Evolutionary conservation across 345 rosid species (phyloP), one percentile per base, ranked within the genome.

Genomic region (Moricandia arvensis): DNA sequence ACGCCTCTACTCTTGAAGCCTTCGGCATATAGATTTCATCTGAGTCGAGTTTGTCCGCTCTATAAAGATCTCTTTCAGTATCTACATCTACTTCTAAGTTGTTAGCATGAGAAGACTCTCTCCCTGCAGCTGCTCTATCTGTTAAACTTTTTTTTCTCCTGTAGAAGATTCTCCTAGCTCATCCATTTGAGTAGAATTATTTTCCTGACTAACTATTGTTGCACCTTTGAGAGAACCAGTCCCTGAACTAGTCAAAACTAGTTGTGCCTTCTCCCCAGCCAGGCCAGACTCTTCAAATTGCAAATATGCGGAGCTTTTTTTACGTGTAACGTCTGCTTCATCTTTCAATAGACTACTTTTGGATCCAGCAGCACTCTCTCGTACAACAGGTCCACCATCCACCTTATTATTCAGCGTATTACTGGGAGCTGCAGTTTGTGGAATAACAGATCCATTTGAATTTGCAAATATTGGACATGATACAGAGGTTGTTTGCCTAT

Each of bases 41-140:
- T 24, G 82, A 66, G 74, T 82, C 86, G 67, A 72, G 75, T 70
- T 74, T 83, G 72, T 78, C 83, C 47, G 43, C 75, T 66, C 78
- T 74, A 79, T 60, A 79, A 31, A 69, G 74, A 80, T 81, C 85
- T 65, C 74, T 80, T 72, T 81, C 88, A 72, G 85, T 88, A 81
- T 82, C 87, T 75, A 71, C 84, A 82, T 84, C 90, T 72, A 86
- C 63, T 72, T 72, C 76, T 78, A 82, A 59, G 69, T 80, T 82
- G 59, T 85, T 87, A 65, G 89, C 84, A 80, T 86, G 84, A 76
- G 90, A 89, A 73, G 91, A 84, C 74, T 87, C 88, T 78, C 75
- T 68, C 77, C 77, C 85, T 47, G 71, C 58, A 76, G 79, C 81
- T 26, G 73, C 82, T 51, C 80, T 80, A 88, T 76, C 80, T 68